Evolutionary conservation across 179 eudicot genomes (phyloP).

Genomic region (Nepenthes alata): DNA sequence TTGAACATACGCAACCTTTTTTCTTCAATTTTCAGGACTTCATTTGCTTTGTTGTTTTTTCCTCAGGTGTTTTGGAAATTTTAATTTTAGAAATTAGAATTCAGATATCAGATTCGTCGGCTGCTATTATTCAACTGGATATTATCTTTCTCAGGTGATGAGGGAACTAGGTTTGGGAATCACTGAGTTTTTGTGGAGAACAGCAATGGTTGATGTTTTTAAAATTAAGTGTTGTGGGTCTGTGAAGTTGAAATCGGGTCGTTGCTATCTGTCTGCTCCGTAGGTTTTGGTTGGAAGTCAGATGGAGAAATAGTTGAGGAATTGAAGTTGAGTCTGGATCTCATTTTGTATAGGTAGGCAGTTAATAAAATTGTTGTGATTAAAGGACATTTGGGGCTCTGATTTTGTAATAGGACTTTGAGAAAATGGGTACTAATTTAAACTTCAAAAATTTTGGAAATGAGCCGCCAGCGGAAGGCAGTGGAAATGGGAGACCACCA

Average conservation of each 20-base stretch:
- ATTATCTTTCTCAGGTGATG: too few relatives aligned
- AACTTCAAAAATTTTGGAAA: slow-evolving; percentile 54
- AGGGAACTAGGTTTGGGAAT: too few relatives aligned
- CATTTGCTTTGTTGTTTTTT: too few relatives aligned
- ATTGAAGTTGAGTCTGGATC: background rate
- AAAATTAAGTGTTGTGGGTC: background rate
- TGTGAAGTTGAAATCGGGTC: background rate
- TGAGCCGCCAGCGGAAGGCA: slow-evolving; percentile 9
- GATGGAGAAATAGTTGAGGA: background rate
- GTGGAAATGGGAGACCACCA: background rate
- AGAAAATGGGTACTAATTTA: slow-evolving; percentile 46
- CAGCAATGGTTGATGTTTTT: background rate
- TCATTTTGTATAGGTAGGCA: background rate
- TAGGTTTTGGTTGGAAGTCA: background rate
- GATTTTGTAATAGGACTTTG: background rate
- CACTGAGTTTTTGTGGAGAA: too few relatives aligned
- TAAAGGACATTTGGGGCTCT: background rate
- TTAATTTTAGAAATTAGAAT: too few relatives aligned
- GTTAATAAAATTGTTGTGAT: slow-evolving; percentile 4
- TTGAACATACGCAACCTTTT: too few relatives aligned
- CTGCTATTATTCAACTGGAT: too few relatives aligned
- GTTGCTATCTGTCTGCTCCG: background rate
- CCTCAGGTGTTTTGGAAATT: too few relatives aligned
- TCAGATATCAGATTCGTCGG: too few relatives aligned
- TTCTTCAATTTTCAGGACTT: too few relatives aligned